Evolutionary conservation across 805 yeast species (phyloP).

Genomic region (Yarrowia sp.): DNA sequence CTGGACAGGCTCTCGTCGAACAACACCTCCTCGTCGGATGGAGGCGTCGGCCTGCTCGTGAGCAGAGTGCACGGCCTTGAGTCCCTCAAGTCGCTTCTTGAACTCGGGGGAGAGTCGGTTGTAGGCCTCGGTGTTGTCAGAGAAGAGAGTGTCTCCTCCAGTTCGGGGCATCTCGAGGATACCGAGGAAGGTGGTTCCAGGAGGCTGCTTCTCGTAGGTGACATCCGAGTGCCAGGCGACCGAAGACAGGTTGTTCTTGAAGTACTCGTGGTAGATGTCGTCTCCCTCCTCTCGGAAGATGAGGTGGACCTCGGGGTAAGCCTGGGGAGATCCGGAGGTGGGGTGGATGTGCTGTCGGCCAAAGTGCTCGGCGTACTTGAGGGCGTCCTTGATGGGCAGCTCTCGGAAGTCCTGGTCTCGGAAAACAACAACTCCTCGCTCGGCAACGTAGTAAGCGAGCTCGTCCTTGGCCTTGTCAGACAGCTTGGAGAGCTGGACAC

Average conservation of each 20-base stretch:
- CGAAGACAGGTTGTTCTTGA: constrained; percentile 43
- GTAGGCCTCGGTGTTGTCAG: constrained; percentile 75
- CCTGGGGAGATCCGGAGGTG: constrained; percentile 71
- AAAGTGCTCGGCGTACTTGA: constrained; percentile 65
- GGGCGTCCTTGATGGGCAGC: constrained; percentile 46
- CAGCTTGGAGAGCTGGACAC: constrained; percentile 66
- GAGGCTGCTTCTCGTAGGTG: constrained; percentile 75
- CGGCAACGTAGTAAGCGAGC: constrained; percentile 70
- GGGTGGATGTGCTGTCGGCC: constrained; percentile 79
- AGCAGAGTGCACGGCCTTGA: constrained; percentile 73
- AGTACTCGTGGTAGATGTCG: constrained; percentile 40
- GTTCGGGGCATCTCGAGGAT: constrained; percentile 65
- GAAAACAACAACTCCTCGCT: constrained; percentile 75
- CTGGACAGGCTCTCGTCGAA: constrained; percentile 56
- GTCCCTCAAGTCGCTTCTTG: constrained; percentile 62
- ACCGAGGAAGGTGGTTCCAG: constrained; percentile 71
- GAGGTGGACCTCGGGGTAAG: constrained; percentile 65
- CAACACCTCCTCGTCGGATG: constrained; percentile 53
- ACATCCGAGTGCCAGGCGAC: constrained; percentile 74
- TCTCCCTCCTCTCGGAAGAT: constrained; percentile 58
- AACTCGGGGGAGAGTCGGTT: constrained; percentile 71
- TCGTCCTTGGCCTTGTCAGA: constrained; percentile 67
- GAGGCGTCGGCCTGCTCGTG: constrained; percentile 54
- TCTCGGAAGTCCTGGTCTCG: constrained; percentile 72
- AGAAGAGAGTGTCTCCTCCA: constrained; percentile 82